Evolutionary conservation across 108 stramenopile genomes (phyloP), one percentile per base, ranked within the genome.

Genomic region (Cylindrotheca fusiformis): DNA sequence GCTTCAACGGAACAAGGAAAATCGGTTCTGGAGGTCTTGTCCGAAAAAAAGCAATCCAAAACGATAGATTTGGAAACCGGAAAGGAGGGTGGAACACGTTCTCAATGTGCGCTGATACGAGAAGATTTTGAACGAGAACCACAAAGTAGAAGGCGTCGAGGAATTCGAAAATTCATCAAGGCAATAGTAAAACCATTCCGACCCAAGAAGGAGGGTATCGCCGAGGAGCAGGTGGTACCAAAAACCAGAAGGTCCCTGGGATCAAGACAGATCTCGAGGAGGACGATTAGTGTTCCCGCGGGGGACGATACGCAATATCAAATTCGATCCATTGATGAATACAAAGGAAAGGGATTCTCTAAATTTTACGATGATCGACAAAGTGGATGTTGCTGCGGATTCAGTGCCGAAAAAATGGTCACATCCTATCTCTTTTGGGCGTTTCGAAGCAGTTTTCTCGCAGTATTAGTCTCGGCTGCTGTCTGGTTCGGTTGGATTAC

Each of bases 371-470:
- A 41, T 41, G 36, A 41, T 14, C 36, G 36, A 14, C 25, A 51
- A 3, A 30, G 32, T 6, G 28, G 49, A 10, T 17, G 48, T n/a
- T 6, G 14, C 14, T 29, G 61, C 48, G 48, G 23, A 6, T 28
- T 63, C 14, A 46, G 41, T 25, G 36, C 47, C 17, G 50, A 75
- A 47, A 8, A 46, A 19, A 30, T 57, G 12, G 67, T 71, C 33
- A 41, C 53, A 44, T 21, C 23, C 1, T 71, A 71, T 28, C 41
- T 80, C 26, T 52, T 66, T 55, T 80, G 74, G 74, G 55, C 79
- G 1, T 80, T 75, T 67, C 79, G 79, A n/a, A 58, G 33, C 4
- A 54, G 28, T 41, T 71, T 80, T 41, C 2, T 61, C 4, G 14
- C 56, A n/a, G 63, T 80, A 0, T 55, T 75, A 49, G 21, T 71